Conservation (phyloP, 805 yeast genomes). For the Sugiyamaella chiloensis region DNA sequence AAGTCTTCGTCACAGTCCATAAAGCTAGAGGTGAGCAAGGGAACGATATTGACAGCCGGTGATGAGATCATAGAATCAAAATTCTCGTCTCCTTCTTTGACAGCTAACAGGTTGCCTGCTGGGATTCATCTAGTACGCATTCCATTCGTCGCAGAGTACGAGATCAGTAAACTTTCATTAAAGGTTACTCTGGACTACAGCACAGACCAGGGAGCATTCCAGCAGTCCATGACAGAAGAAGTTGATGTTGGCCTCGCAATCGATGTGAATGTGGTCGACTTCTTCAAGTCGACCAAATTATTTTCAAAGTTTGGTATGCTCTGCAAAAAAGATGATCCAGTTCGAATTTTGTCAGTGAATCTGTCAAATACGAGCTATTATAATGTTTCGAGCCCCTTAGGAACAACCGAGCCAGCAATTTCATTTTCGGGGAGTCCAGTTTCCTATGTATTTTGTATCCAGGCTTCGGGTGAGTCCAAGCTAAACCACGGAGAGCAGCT, state of each 20-base stretch:
- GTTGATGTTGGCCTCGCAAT: conserved; percentile 56
- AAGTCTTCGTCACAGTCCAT: conserved; percentile 1
- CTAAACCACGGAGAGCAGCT: conserved; percentile 6
- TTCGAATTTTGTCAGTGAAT: conserved; percentile 47
- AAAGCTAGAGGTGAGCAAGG: neutral
- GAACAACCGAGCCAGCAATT: conserved; percentile 30
- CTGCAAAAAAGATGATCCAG: conserved; percentile 51
- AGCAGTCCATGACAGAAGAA: conserved; percentile 26
- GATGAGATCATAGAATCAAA: neutral
- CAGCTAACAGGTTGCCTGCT: conserved; percentile 22
- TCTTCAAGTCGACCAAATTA: conserved; percentile 53
- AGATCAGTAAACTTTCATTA: conserved; percentile 24
- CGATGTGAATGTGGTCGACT: conserved; percentile 79
- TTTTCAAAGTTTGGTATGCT: conserved; percentile 70
- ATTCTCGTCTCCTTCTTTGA: conserved; percentile 8
- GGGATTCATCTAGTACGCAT: conserved; percentile 16
- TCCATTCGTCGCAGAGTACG: conserved; percentile 31
- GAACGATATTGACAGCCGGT: neutral
- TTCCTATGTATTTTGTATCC: conserved; percentile 56
- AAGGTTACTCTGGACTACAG: conserved; percentile 28
- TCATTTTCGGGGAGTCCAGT: conserved; percentile 73
- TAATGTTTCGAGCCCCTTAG: conserved; percentile 34
- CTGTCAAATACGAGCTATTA: conserved; percentile 38
- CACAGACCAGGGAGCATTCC: conserved; percentile 18
- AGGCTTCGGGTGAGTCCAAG: conserved; percentile 30